Conservation (phyloP, 495 filamentous ascomycete species). For the Zalerion maritima region DNA sequence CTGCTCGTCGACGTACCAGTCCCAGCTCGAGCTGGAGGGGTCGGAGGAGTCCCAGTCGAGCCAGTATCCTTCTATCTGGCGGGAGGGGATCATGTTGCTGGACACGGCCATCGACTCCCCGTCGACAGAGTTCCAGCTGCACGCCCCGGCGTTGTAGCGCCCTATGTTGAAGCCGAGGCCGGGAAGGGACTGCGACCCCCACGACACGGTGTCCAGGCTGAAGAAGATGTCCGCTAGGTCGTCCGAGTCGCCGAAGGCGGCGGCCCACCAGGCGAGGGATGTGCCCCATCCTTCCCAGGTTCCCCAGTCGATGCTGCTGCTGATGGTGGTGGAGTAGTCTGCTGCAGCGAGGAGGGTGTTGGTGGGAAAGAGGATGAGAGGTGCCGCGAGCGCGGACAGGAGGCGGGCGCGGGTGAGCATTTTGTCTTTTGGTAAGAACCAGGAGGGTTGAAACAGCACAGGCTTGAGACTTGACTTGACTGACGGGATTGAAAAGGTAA, state of each 20-base stretch:
- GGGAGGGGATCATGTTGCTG: constrained; percentile 17
- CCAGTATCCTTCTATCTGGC: constrained; percentile 25
- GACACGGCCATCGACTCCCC: constrained; percentile 20
- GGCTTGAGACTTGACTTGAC: no score
- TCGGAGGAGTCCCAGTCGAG: constrained; percentile 15
- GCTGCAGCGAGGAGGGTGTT: constrained; percentile 9
- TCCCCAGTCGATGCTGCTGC: constrained; percentile 18
- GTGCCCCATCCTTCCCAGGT: constrained; percentile 27
- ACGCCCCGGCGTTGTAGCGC: constrained; percentile 24
- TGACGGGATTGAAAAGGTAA: no score
- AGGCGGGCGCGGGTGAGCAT: no score
- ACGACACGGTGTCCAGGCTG: constrained; percentile 9
- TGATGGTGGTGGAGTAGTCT: constrained; percentile 18
- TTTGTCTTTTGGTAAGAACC: no score
- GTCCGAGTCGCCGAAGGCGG: constrained; percentile 18
- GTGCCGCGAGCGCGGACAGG: no score
- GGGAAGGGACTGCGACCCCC: constrained; percentile 13
- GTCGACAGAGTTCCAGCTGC: constrained; percentile 17
- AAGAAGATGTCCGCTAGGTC: constrained; percentile 25
- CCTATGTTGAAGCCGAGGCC: constrained; percentile 26
- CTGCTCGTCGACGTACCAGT: constrained; percentile 17
- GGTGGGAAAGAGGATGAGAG: no score
- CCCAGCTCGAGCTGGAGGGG: constrained; percentile 16
- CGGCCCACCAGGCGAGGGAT: constrained; percentile 27
- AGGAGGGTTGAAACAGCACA: no score